These are phyloP conservation scores for Aspergillus steynii DNA, from an alignment of 495 filamentous ascomycete genomes.

Conservation along the genomic window DNA sequence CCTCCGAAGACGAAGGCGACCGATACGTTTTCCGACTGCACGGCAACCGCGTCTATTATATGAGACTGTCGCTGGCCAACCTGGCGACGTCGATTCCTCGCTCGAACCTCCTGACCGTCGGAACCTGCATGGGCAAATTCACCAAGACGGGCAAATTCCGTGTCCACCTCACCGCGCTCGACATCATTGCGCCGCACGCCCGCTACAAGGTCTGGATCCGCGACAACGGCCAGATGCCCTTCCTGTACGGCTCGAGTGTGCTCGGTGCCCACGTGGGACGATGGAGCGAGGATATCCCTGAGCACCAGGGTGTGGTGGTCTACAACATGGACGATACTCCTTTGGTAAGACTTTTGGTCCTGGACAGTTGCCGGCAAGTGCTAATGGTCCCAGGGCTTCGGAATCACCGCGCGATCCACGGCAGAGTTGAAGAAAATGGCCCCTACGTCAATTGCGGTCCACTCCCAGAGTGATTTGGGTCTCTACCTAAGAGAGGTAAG, in stretches of 20 bases:
- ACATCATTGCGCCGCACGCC: conserved; percentile 83
- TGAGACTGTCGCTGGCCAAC: conserved; percentile 82
- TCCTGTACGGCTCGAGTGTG: conserved; percentile 85
- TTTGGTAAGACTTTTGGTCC: conserved; percentile 41
- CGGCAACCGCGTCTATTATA: conserved; percentile 80
- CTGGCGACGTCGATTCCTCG: conserved; percentile 82
- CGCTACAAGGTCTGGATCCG: conserved; percentile 96
- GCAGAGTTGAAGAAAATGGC: conserved; percentile 78
- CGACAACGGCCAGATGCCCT: conserved; percentile 89
- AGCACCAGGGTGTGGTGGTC: conserved; percentile 45
- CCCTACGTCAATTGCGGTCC: conserved; percentile 82
- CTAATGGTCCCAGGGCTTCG: conserved; percentile 52
- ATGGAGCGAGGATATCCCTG: conserved; percentile 77
- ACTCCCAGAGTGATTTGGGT: conserved; percentile 85
- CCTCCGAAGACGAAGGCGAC: conserved; percentile 61
- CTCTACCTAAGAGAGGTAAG: conserved; percentile 83
- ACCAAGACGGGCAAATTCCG: conserved; percentile 86
- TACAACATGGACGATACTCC: conserved; percentile 46
- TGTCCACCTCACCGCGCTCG: conserved; percentile 52
- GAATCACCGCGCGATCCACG: conserved; percentile 79
- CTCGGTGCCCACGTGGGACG: conserved; percentile 90
- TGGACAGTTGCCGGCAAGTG: background rate
- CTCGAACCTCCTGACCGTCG: conserved; percentile 76
- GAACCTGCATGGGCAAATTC: conserved; percentile 85
- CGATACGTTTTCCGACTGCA: conserved; percentile 86